Percentiles rank a stretch among this genome's conserved stretches.
These are phyloP conservation scores for Eustoma russellianum DNA, from an alignment of 257 asterid genomes.

Conservation along the genomic window DNA sequence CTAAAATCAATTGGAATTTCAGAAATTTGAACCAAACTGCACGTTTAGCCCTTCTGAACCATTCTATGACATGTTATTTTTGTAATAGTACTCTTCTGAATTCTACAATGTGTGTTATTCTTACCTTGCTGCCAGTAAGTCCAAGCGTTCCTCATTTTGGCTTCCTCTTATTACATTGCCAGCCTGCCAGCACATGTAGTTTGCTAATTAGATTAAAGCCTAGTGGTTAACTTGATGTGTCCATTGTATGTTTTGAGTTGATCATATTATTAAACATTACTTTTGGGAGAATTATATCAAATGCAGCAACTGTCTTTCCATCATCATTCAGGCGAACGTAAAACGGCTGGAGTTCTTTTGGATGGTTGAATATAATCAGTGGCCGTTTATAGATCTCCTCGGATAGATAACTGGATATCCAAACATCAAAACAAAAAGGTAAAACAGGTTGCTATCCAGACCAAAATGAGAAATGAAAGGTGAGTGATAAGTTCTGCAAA, in stretches of 20 bases:
- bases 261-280: constrained; percentile 16
- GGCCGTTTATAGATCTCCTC: constrained; percentile 60
- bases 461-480: background rate
- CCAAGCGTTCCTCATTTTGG: constrained; percentile 73
- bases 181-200: constrained; percentile 28
- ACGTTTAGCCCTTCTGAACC: no score
- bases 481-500: constrained; percentile 2
- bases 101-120: no score
- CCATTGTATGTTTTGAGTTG: background rate
- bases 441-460: background rate
- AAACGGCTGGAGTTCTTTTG: constrained; percentile 62
- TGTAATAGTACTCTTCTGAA: no score
- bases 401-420: constrained; percentile 42
- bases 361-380: constrained; percentile 59
- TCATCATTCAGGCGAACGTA: constrained; percentile 53
- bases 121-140: constrained; percentile 49
- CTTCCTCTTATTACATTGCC: constrained; percentile 75
- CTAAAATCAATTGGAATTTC: no score
- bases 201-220: background rate
- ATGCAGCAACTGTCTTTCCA: constrained; percentile 64
- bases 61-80: no score
- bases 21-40: no score
- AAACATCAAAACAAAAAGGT: constrained; percentile 2
- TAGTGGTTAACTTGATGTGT: background rate
- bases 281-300: constrained; percentile 70